These are phyloP conservation scores for Cucumis variabilis DNA, from an alignment of 331 rosid species.

Conservation along the genomic window DNA sequence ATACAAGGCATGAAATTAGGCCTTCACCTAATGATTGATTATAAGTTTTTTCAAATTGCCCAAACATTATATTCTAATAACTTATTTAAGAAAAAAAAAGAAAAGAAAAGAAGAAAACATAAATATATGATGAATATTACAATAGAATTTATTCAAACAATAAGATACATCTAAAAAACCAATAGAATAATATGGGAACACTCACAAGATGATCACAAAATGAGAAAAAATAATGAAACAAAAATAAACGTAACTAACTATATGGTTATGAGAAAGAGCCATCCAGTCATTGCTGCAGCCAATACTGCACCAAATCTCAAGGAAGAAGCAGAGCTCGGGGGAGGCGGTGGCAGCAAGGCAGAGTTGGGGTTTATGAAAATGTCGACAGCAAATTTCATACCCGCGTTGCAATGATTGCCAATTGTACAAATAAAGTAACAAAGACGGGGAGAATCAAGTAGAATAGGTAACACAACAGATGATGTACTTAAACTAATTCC, in stretches of 20 bases:
- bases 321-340: not conserved
- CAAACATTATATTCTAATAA: not conserved
- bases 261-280: not conserved
- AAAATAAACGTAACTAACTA: not conserved
- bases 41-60: too few species aligned
- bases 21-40: too few species aligned
- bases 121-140: too few species aligned
- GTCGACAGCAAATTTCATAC: slow-evolving; percentile 19
- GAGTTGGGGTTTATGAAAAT: not conserved
- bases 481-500: not conserved
- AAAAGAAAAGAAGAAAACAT: too few species aligned
- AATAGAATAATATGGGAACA: not conserved
- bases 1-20: too few species aligned
- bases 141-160: too few species aligned
- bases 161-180: not conserved
- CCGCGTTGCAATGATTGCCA: not conserved
- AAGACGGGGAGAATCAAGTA: not conserved
- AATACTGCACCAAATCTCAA: not conserved
- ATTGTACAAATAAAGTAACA: slow-evolving; percentile 1
- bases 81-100: too few species aligned
- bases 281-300: not conserved
- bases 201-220: not conserved
- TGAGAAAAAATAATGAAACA: not conserved
- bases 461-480: not conserved
- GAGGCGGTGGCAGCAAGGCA: not conserved